Evolutionary conservation across 495 filamentous ascomycete genomes (phyloP).

Genomic region (Penicillium canescens): DNA sequence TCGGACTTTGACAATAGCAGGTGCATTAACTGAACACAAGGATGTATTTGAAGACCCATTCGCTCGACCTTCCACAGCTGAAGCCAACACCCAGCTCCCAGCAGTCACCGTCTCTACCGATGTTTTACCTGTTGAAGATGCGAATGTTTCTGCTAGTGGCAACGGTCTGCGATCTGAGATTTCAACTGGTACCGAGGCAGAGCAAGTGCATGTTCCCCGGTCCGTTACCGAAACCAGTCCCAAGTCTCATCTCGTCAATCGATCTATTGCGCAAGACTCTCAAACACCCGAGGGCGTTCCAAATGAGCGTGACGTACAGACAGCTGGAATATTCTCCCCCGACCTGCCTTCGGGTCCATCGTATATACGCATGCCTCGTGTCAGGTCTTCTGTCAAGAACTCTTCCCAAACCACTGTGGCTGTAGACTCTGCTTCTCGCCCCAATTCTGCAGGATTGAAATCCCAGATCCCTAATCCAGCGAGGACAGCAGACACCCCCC

Average conservation of each 20-base stretch:
- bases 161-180: not conserved
- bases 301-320: no score
- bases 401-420: slow-evolving; percentile 4
- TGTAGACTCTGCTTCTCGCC: not conserved
- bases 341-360: no score
- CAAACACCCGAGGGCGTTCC: no score
- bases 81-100: not conserved
- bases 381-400: not conserved
- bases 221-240: not conserved
- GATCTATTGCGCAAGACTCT: no score
- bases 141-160: not conserved
- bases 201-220: not conserved
- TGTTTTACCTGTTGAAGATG: not conserved
- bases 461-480: not conserved
- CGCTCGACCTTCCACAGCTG: not conserved
- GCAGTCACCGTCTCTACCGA: not conserved
- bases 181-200: no score
- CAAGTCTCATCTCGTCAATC: slow-evolving; percentile 1
- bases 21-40: slow-evolving; percentile 11
- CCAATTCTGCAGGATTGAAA: not conserved
- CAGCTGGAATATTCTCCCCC: no score
- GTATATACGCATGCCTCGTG: no score
- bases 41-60: slow-evolving; percentile 6
- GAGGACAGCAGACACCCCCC: not conserved
- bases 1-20: not conserved